These are phyloP conservation scores for Fraxinus platypoda DNA, from an alignment of 305 asterid species.

Conservation along the genomic window DNA sequence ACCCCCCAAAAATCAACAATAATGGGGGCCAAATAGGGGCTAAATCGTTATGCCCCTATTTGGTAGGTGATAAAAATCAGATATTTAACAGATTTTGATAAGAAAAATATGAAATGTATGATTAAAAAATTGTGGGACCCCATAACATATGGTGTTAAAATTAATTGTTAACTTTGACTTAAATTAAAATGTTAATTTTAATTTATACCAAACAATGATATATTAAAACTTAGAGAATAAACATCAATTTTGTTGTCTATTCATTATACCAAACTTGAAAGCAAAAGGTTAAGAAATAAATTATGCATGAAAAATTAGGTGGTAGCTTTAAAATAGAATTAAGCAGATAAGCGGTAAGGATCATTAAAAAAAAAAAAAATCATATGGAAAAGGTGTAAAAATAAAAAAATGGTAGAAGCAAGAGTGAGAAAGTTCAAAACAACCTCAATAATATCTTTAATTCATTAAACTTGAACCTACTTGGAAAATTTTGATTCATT, in stretches of 20 bases:
- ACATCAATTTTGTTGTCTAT: background rate
- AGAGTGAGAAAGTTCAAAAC: background rate
- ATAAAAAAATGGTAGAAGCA: background rate
- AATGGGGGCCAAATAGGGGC: background rate
- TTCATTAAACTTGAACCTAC: background rate
- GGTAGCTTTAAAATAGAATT: background rate
- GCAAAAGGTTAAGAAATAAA: background rate
- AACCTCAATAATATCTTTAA: background rate
- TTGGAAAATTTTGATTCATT: too few species aligned
- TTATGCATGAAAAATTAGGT: background rate
- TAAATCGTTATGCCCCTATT: too few species aligned
- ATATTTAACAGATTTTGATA: too few species aligned
- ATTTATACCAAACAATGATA: background rate
- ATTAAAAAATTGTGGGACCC: background rate
- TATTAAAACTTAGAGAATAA: background rate
- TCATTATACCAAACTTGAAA: background rate
- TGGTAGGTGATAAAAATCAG: too few species aligned
- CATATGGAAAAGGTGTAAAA: background rate
- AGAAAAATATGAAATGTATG: background rate
- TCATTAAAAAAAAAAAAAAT: too few species aligned
- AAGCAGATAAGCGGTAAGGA: background rate
- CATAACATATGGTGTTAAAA: too few species aligned
- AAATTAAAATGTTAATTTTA: too few species aligned
- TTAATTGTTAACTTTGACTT: too few species aligned
- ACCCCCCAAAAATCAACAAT: too few species aligned